Percentiles rank a stretch among this genome's conserved stretches.
phyloP scores from a whole-genome alignment of 345 rosid genomes.

The Ailanthus altissimus region DNA sequence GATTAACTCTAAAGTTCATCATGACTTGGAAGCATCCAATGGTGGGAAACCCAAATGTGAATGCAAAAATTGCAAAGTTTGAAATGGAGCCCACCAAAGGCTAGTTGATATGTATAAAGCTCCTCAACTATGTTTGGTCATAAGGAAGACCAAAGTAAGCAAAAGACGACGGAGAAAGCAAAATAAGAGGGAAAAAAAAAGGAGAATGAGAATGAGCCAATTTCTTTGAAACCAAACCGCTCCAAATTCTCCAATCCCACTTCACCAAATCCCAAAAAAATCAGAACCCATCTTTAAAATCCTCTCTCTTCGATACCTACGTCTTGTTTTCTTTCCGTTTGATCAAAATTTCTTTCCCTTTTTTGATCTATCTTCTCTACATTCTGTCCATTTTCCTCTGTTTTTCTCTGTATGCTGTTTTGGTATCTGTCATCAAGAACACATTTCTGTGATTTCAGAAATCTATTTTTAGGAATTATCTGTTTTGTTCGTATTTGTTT shows the following conservation, averaged over 20 bases:
- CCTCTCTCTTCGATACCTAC: conserved; percentile 45
- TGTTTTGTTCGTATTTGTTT: conserved; percentile 1
- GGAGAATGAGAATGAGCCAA: conserved; percentile 20
- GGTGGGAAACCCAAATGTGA: conserved; percentile 9
- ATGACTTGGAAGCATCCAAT: neutral
- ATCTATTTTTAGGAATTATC: neutral
- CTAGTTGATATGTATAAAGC: conserved; percentile 21
- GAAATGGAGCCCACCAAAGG: conserved; percentile 29
- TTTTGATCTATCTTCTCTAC: conserved; percentile 3
- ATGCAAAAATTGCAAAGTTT: neutral
- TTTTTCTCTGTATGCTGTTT: conserved; percentile 6
- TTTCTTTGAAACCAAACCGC: conserved; percentile 28
- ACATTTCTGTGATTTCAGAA: neutral
- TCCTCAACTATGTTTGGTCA: conserved; percentile 28
- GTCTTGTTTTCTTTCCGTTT: conserved; percentile 36
- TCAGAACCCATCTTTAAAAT: conserved; percentile 33
- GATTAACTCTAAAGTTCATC: neutral
- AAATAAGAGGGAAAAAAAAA: conserved; percentile 11
- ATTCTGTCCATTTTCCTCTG: conserved; percentile 7
- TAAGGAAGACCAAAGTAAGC: conserved; percentile 9
- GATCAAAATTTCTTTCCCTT: neutral
- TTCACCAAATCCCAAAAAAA: conserved; percentile 30
- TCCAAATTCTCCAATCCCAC: conserved; percentile 30
- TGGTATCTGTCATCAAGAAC: conserved; percentile 13
- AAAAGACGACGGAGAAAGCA: neutral